Percentiles rank a stretch among this genome's conserved stretches.
Evolutionary conservation across 192 early-diverging fungal species (phyloP).

Genomic region (Coemansia sp.): DNA sequence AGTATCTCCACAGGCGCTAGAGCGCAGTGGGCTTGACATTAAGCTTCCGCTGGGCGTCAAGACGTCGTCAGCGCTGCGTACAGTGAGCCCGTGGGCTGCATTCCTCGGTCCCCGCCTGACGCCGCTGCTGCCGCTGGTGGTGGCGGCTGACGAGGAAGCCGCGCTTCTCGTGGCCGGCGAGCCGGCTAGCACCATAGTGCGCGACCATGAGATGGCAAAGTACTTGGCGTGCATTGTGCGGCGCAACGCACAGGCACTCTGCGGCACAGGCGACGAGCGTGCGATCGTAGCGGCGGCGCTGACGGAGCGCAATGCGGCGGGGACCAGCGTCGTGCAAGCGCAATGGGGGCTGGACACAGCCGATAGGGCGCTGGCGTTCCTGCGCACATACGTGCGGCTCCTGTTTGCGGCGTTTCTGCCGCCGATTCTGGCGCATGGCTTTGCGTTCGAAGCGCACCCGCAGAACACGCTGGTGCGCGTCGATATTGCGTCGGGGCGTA

Average conservation of each 20-base stretch:
- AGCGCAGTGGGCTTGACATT: constrained; percentile 33
- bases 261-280: constrained; percentile 31
- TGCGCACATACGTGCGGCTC: constrained; percentile 51
- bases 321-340: constrained; percentile 44
- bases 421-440: constrained; percentile 58
- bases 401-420: constrained; percentile 63
- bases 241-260: constrained; percentile 47
- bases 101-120: constrained; percentile 59
- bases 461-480: constrained; percentile 64
- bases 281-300: constrained; percentile 61
- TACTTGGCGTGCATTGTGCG: constrained; percentile 62
- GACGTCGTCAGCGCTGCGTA: constrained; percentile 65
- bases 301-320: constrained; percentile 46
- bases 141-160: constrained; percentile 7
- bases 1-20: constrained; percentile 41
- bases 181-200: constrained; percentile 54
- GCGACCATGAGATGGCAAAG: constrained; percentile 60
- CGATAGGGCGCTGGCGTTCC: constrained; percentile 45
- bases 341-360: constrained; percentile 52
- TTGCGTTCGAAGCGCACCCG: constrained; percentile 66
- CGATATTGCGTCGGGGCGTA: constrained; percentile 46
- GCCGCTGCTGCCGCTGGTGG: constrained; percentile 42
- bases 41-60: constrained; percentile 65
- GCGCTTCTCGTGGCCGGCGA: constrained; percentile 57
- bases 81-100: constrained; percentile 63